These are phyloP conservation scores for Tremellales sp. DNA, from an alignment of 1,284 basidiomycete species.

Conservation along the genomic window DNA sequence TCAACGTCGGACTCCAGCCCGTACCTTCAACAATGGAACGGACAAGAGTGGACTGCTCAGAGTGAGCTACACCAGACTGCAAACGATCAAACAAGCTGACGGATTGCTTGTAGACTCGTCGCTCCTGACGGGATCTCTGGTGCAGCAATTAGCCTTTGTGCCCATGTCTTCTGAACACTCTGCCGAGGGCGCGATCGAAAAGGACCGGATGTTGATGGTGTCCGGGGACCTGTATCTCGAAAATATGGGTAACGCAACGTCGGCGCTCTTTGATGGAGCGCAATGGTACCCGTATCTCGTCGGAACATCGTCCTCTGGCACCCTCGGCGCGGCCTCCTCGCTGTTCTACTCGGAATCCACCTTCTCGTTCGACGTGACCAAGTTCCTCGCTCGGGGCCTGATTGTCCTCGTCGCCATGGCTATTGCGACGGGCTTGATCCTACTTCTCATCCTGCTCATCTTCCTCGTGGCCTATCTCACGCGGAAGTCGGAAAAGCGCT, in stretches of 20 bases:
- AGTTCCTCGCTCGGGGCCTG: constrained; percentile 82
- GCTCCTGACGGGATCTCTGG: constrained; percentile 42
- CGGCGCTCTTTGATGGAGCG: constrained; percentile 82
- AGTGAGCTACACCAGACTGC: constrained; percentile 52
- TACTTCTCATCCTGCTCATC: constrained; percentile 86
- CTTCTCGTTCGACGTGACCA: constrained; percentile 67
- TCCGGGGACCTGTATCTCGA: constrained; percentile 70
- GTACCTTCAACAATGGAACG: constrained; percentile 80
- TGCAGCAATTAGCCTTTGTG: constrained; percentile 85
- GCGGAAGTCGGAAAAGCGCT: constrained; percentile 54
- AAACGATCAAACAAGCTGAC: no score
- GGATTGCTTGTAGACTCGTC: no score
- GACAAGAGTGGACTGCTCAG: constrained; percentile 64
- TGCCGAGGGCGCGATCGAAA: constrained; percentile 62
- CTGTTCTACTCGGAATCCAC: constrained; percentile 74
- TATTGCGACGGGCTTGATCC: constrained; percentile 90
- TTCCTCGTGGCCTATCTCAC: constrained; percentile 63
- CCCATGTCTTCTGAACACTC: constrained; percentile 72
- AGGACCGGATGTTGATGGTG: constrained; percentile 85
- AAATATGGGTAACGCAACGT: constrained; percentile 71
- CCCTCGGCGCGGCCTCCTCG: constrained; percentile 67
- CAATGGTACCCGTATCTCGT: constrained; percentile 79
- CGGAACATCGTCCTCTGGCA: constrained; percentile 64
- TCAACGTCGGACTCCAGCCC: constrained; percentile 59
- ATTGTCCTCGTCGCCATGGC: constrained; percentile 97